Conservation (phyloP, 805 yeast genomes). For the Metschnikowia dekortorum region DNA sequence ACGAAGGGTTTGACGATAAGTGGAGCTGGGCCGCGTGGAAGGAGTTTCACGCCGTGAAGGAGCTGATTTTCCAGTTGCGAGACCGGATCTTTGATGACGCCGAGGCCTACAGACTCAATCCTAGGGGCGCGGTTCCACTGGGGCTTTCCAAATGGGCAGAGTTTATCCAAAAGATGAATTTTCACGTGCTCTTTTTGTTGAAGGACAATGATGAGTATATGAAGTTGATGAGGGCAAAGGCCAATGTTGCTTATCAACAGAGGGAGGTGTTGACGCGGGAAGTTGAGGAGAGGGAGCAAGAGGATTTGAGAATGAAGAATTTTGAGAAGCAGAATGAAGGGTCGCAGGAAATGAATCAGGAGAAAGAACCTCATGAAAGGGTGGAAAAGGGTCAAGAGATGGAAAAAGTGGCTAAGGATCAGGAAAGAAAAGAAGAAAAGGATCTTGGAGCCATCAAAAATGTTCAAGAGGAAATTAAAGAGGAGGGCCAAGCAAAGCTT, state of each 20-base stretch:
- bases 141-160: constrained; percentile 34
- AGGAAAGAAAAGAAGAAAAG: neutral
- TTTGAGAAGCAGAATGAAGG: neutral
- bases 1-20: constrained; percentile 16
- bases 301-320: neutral
- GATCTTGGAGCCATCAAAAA: neutral
- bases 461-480: neutral
- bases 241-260: constrained; percentile 40
- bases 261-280: constrained; percentile 24
- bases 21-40: constrained; percentile 39
- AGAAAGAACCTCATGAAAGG: neutral
- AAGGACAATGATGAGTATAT: constrained; percentile 53
- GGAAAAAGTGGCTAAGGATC: neutral
- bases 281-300: constrained; percentile 2
- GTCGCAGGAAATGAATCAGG: neutral
- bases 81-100: constrained; percentile 43
- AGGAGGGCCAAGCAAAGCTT: too few species aligned
- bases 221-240: constrained; percentile 37
- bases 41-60: constrained; percentile 53
- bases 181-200: constrained; percentile 45
- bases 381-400: neutral
- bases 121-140: constrained; percentile 22
- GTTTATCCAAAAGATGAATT: constrained; percentile 36
- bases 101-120: constrained; percentile 18
- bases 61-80: constrained; percentile 49